These are phyloP conservation scores for Mucor mucedo DNA, from an alignment of 371 early-diverging fungal species.

Conservation along the genomic window DNA sequence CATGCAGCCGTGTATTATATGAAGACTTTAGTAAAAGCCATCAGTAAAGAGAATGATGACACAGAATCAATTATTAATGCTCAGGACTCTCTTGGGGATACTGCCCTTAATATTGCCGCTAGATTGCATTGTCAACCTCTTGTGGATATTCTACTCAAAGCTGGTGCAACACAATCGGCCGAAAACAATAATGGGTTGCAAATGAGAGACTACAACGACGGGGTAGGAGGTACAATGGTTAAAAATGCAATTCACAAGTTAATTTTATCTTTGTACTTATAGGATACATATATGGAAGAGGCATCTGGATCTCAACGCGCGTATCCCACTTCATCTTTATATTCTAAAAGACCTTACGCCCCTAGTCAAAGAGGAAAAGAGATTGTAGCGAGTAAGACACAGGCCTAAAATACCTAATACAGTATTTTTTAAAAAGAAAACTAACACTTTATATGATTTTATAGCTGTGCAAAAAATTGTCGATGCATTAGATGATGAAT, in stretches of 20 bases:
- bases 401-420: neutral
- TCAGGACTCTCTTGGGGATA: slow-evolving; percentile 30
- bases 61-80: slow-evolving; percentile 7
- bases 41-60: neutral
- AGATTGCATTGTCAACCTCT: slow-evolving; percentile 70
- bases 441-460: neutral
- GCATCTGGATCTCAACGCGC: slow-evolving; percentile 1
- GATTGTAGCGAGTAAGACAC: slow-evolving; percentile 56
- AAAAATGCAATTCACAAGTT: too few species aligned
- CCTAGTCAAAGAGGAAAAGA: slow-evolving; percentile 59
- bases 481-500: slow-evolving; percentile 70
- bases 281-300: slow-evolving; percentile 20
- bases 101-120: slow-evolving; percentile 67
- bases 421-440: neutral
- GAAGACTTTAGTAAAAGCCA: slow-evolving; percentile 59
- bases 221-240: neutral
- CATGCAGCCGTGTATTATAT: slow-evolving; percentile 78
- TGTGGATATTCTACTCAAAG: slow-evolving; percentile 72
- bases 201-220: slow-evolving; percentile 63
- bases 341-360: slow-evolving; percentile 24
- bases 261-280: neutral
- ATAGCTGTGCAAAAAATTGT: slow-evolving; percentile 74
- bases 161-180: slow-evolving; percentile 77
- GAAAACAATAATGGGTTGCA: slow-evolving; percentile 77
- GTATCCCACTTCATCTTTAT: slow-evolving; percentile 2